A percentile compares a stretch with the other conserved stretches of the same genome.
Evolutionary conservation across 208 protist genomes (phyloP).

Genomic region (Trypanosomatidae sp.): DNA sequence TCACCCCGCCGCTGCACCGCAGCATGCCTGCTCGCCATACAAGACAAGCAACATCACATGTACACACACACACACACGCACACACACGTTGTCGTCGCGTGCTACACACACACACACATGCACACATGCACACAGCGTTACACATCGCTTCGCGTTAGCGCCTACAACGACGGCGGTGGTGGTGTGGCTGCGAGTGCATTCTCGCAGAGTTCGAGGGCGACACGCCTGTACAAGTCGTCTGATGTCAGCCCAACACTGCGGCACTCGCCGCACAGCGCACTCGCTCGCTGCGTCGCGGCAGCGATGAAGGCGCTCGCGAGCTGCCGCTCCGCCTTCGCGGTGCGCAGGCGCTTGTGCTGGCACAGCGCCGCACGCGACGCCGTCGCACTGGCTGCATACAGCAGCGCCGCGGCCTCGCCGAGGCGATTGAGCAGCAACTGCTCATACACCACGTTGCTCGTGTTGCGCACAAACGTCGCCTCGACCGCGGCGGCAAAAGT

Average conservation of each 20-base stretch:
- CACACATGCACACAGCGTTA: not conserved
- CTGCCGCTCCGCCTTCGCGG: slow-evolving; percentile 51
- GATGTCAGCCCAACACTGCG: slow-evolving; percentile 70
- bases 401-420: slow-evolving; percentile 54
- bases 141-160: slow-evolving; percentile 3
- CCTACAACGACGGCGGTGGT: slow-evolving; percentile 3
- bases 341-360: slow-evolving; percentile 42
- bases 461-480: slow-evolving; percentile 61
- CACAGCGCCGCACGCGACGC: slow-evolving; percentile 69
- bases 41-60: too few relatives aligned
- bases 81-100: too few relatives aligned
- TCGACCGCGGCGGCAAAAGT: slow-evolving; percentile 76
- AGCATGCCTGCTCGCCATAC: too few relatives aligned
- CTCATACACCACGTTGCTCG: slow-evolving; percentile 44
- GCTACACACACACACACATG: too few relatives aligned
- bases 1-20: too few relatives aligned
- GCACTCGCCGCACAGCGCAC: slow-evolving; percentile 31
- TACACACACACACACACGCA: too few relatives aligned
- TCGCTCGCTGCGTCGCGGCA: slow-evolving; percentile 30
- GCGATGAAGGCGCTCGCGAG: slow-evolving; percentile 55
- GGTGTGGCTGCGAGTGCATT: slow-evolving; percentile 22
- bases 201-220: slow-evolving; percentile 67
- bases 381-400: slow-evolving; percentile 70
- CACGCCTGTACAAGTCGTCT: slow-evolving; percentile 74
- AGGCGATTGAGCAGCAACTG: slow-evolving; percentile 73